A percentile compares a stretch with the other conserved stretches of the same genome.
Evolutionary conservation across 768 basidiomycete species (phyloP).

Genomic region (Inosperma sp.): DNA sequence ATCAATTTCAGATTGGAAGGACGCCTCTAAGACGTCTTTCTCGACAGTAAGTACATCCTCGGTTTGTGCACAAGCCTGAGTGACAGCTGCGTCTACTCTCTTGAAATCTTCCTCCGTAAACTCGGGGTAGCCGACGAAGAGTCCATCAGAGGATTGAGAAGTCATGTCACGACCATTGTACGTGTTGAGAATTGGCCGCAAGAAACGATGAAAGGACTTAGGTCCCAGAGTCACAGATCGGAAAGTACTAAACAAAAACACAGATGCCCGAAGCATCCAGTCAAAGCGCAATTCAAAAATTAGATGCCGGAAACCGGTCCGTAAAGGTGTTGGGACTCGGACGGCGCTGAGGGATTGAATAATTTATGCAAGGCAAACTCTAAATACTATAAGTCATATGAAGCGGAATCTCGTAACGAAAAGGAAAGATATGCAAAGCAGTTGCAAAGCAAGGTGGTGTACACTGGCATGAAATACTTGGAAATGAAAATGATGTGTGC

Average conservation of each 20-base stretch:
- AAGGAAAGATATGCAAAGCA: background rate
- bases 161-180: background rate
- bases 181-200: background rate
- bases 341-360: background rate
- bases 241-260: too few relatives aligned
- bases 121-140: constrained; percentile 36
- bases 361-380: background rate
- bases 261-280: too few relatives aligned
- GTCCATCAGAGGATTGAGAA: background rate
- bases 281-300: too few relatives aligned
- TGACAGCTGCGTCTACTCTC: constrained; percentile 40
- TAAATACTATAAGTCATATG: too few relatives aligned
- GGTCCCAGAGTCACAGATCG: too few relatives aligned
- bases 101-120: constrained; percentile 57
- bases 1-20: constrained; percentile 14
- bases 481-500: background rate
- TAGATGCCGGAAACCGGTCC: too few relatives aligned
- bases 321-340: too few relatives aligned
- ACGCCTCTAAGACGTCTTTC: background rate
- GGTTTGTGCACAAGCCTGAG: background rate
- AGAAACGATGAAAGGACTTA: background rate
- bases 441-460: background rate
- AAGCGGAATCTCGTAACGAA: background rate
- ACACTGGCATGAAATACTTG: background rate
- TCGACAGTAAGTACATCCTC: background rate